Percentiles rank a stretch among this genome's conserved stretches.
Evolutionary conservation across 768 basidiomycete species (phyloP).

Genomic region (Mycena galericulata): DNA sequence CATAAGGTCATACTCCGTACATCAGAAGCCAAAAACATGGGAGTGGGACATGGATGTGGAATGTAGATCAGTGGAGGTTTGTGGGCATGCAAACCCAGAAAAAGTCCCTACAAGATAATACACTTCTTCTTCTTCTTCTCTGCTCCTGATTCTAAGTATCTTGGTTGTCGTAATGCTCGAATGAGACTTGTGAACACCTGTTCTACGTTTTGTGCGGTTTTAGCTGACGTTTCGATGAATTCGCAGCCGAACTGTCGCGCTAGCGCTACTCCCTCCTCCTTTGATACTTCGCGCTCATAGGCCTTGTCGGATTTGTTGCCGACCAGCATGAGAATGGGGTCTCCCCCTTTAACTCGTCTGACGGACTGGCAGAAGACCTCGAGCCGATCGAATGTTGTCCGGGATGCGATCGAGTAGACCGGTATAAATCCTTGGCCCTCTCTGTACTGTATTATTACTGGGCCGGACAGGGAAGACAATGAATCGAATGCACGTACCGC

Average conservation of each 20-base stretch:
- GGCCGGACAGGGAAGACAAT: constrained; percentile 24
- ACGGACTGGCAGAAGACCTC: constrained; percentile 82
- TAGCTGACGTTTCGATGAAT: constrained; percentile 95
- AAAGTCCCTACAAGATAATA: constrained; percentile 84
- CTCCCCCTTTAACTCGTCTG: constrained; percentile 85
- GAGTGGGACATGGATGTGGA: too few species aligned
- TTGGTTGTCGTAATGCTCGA: constrained; percentile 79
- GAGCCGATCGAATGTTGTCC: constrained; percentile 72
- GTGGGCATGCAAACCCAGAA: constrained; percentile 67
- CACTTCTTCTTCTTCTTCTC: constrained; percentile 68
- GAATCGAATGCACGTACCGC: constrained; percentile 72
- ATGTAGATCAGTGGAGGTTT: too few species aligned
- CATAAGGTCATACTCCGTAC: too few species aligned
- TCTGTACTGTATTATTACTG: constrained; percentile 50
- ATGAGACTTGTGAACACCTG: constrained; percentile 89
- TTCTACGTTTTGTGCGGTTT: constrained; percentile 93
- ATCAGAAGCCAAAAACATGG: too few species aligned
- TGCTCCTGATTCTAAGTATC: constrained; percentile 61
- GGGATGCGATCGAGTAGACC: constrained; percentile 94
- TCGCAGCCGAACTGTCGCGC: constrained; percentile 90
- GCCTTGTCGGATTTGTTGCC: constrained; percentile 96
- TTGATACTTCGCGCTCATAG: constrained; percentile 90
- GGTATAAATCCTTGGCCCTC: constrained; percentile 97
- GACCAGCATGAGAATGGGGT: constrained; percentile 91
- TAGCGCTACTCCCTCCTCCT: too few species aligned